Percentiles rank a stretch among this genome's conserved stretches.
Evolutionary conservation across 768 basidiomycete species (phyloP).

Genomic region (Kwoniella bestiolae): DNA sequence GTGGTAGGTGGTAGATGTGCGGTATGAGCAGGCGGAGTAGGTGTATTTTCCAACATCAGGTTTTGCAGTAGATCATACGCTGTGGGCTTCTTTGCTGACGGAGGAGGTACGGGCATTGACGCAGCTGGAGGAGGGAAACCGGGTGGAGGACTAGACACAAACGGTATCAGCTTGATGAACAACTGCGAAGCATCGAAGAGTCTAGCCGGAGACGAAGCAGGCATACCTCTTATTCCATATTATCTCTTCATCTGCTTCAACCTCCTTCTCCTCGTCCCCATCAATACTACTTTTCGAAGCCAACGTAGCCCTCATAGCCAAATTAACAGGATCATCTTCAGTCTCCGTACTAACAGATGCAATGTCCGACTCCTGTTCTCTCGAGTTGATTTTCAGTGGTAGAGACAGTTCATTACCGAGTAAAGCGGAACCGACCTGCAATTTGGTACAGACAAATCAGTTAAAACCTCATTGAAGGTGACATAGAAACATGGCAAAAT

Average conservation of each 20-base stretch:
- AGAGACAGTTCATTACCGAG: background rate
- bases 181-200: too few species aligned
- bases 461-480: background rate
- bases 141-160: background rate
- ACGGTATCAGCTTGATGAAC: too few species aligned
- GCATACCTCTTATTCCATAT: conserved; percentile 59
- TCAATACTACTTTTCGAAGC: conserved; percentile 65
- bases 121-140: background rate
- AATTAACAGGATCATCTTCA: conserved; percentile 78
- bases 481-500: background rate
- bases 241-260: conserved; percentile 69
- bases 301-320: conserved; percentile 62
- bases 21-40: conserved; percentile 6
- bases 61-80: conserved; percentile 45
- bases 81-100: conserved; percentile 18
- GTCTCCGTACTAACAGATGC: conserved; percentile 73
- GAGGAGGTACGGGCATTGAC: background rate
- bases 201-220: background rate
- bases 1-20: conserved; percentile 1
- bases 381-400: background rate
- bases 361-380: conserved; percentile 63
- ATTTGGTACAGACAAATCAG: background rate
- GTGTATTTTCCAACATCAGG: conserved; percentile 31
- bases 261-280: conserved; percentile 60
- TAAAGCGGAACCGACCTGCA: conserved; percentile 10